These are phyloP conservation scores for Trichoderma virens DNA, from an alignment of 495 filamentous ascomycete species.

Conservation along the genomic window DNA sequence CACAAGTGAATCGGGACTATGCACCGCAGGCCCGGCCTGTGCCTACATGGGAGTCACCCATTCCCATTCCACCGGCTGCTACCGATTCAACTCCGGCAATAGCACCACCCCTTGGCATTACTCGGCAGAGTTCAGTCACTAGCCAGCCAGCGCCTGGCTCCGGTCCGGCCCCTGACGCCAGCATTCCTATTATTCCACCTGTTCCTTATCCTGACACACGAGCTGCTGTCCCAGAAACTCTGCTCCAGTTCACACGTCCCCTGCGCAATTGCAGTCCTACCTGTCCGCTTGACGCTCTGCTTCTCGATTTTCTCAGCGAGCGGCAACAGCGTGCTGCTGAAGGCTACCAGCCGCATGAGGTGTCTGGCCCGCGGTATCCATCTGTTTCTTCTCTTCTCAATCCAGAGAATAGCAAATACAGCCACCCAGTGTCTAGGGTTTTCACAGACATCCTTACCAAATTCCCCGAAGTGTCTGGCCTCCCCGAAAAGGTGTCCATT, in stretches of 20 bases:
- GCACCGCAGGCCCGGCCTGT: background rate
- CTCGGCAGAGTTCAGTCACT: background rate
- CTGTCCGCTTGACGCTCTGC: slow-evolving; percentile 63
- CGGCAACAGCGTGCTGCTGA: slow-evolving; percentile 55
- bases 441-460: slow-evolving; percentile 73
- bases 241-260: slow-evolving; percentile 1
- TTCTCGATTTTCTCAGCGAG: slow-evolving; percentile 69
- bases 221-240: background rate
- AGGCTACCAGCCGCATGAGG: slow-evolving; percentile 49
- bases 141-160: background rate
- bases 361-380: slow-evolving; percentile 68
- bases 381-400: slow-evolving; percentile 67
- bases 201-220: background rate
- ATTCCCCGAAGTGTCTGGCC: slow-evolving; percentile 58
- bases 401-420: slow-evolving; percentile 48
- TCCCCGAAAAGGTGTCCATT: slow-evolving; percentile 71
- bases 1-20: slow-evolving; percentile 20
- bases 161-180: background rate
- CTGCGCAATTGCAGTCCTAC: slow-evolving; percentile 53
- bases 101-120: background rate
- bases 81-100: background rate
- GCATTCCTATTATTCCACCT: background rate
- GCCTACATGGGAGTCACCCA: background rate
- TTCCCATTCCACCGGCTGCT: background rate
- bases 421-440: slow-evolving; percentile 71